A percentile compares a stretch with the other conserved stretches of the same genome.
phyloP scores from a whole-genome alignment of 78 protist species.

The Dictyostelium firmibasis region DNA sequence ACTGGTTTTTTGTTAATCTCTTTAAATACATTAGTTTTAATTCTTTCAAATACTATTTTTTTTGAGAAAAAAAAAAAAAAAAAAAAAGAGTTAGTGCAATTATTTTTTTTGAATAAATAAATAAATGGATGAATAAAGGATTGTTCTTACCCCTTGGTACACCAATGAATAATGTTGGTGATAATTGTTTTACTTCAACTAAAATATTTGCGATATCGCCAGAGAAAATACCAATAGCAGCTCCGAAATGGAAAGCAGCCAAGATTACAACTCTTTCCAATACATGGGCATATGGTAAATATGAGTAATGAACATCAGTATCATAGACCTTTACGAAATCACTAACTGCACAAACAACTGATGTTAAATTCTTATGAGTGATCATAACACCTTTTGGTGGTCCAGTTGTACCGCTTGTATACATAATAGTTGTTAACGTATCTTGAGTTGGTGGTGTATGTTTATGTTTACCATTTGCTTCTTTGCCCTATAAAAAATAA shows the following conservation, averaged over 20 bases:
- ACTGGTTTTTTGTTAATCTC: conserved; percentile 25
- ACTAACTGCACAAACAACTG: conserved; percentile 41
- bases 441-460: conserved; percentile 59
- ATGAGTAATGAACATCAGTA: conserved; percentile 83
- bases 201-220: conserved; percentile 78
- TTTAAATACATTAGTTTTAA: conserved; percentile 39
- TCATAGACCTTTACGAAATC: conserved; percentile 11
- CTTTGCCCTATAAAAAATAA: neutral
- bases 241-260: conserved; percentile 48
- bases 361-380: conserved; percentile 86
- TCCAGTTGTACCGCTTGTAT: conserved; percentile 95
- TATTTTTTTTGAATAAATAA: neutral
- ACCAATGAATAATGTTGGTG: conserved; percentile 91
- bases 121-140: neutral
- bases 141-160: conserved; percentile 90
- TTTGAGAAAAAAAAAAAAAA: too few relatives aligned
- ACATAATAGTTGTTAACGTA: conserved; percentile 84
- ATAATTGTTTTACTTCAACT: conserved; percentile 82
- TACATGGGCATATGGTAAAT: conserved; percentile 82
- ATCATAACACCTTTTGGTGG: conserved; percentile 90
- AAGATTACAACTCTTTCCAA: conserved; percentile 84
- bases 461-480: neutral
- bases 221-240: conserved; percentile 79
- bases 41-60: neutral
- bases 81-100: too few relatives aligned